Evolutionary conservation across 495 filamentous ascomycete genomes (phyloP).

Genomic region (Extremus antarcticus): DNA sequence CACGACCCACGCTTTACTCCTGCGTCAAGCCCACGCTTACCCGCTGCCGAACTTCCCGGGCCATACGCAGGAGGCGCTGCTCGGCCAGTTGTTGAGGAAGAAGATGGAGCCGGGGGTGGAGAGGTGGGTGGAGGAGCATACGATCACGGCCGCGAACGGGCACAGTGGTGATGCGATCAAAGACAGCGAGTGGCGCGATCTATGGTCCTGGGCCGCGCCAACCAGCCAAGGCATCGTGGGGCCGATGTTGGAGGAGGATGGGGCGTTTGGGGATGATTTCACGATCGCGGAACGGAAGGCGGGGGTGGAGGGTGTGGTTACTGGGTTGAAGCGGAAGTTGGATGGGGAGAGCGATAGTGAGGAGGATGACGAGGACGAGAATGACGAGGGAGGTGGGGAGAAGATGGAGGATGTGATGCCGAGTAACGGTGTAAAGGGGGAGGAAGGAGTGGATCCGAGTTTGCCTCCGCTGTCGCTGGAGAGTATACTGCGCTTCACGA

Average conservation of each 20-base stretch:
- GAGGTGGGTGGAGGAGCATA: constrained; percentile 55
- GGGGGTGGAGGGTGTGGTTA: constrained; percentile 60
- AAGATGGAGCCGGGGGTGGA: constrained; percentile 69
- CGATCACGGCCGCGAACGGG: constrained; percentile 31
- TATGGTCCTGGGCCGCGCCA: constrained; percentile 27
- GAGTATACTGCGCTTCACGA: constrained; percentile 11
- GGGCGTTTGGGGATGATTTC: constrained; percentile 43
- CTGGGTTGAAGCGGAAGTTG: constrained; percentile 43
- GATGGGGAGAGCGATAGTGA: constrained; percentile 7
- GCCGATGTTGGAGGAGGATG: constrained; percentile 20
- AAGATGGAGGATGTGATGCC: constrained; percentile 13
- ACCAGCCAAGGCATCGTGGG: constrained; percentile 35
- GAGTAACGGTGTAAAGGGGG: not conserved
- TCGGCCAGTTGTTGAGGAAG: constrained; percentile 61
- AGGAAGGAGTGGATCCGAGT: constrained; percentile 4
- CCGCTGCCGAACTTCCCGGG: constrained; percentile 67
- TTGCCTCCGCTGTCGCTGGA: constrained; percentile 8
- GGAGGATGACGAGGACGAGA: constrained; percentile 20
- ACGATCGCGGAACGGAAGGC: constrained; percentile 56
- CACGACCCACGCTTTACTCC: constrained; percentile 13
- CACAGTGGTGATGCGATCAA: constrained; percentile 1
- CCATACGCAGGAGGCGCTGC: constrained; percentile 51
- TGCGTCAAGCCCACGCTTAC: constrained; percentile 40
- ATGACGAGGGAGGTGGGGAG: constrained; percentile 5
- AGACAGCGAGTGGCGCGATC: constrained; percentile 8